Conservation (phyloP, 1,139 yeast species). For the Lodderomyces orthopsilosis region DNA sequence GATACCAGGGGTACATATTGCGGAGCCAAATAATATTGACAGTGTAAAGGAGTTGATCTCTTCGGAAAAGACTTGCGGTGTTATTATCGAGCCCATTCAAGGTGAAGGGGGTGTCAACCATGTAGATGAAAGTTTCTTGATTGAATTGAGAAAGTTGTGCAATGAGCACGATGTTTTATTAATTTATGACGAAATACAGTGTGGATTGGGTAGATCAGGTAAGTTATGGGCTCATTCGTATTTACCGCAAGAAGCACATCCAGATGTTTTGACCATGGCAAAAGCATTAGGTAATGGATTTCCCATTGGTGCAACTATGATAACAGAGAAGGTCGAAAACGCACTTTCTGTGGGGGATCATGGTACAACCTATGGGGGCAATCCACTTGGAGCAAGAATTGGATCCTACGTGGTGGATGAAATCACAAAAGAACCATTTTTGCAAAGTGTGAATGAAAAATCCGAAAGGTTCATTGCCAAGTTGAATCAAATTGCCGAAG, state of each 20-base stretch:
- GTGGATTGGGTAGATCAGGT: slow-evolving; percentile 94
- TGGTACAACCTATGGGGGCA: slow-evolving; percentile 97
- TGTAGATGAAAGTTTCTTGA: slow-evolving; percentile 60
- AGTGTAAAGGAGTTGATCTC: slow-evolving; percentile 58
- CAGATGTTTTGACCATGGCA: slow-evolving; percentile 91
- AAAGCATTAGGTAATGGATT: slow-evolving; percentile 97
- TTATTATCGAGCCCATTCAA: slow-evolving; percentile 93
- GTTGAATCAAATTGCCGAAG: slow-evolving; percentile 50
- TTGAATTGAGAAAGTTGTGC: slow-evolving; percentile 66
- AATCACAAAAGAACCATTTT: slow-evolving; percentile 59
- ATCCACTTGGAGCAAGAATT: slow-evolving; percentile 84
- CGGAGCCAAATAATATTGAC: slow-evolving; percentile 56
- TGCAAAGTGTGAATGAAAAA: slow-evolving; percentile 56
- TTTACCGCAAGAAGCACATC: slow-evolving; percentile 76
- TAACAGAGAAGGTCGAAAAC: slow-evolving; percentile 72
- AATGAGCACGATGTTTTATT: slow-evolving; percentile 67
- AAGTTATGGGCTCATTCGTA: slow-evolving; percentile 87
- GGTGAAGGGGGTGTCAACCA: slow-evolving; percentile 95
- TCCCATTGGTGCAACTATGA: slow-evolving; percentile 93
- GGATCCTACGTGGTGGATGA: slow-evolving; percentile 73
- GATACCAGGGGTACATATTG: slow-evolving; percentile 77
- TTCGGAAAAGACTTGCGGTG: slow-evolving; percentile 78
- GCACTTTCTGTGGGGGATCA: slow-evolving; percentile 87
- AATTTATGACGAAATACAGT: slow-evolving; percentile 93
- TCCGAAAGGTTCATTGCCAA: slow-evolving; percentile 53